Evolutionary conservation across 495 filamentous ascomycete species (phyloP).

Genomic region (Niebla homalea): DNA sequence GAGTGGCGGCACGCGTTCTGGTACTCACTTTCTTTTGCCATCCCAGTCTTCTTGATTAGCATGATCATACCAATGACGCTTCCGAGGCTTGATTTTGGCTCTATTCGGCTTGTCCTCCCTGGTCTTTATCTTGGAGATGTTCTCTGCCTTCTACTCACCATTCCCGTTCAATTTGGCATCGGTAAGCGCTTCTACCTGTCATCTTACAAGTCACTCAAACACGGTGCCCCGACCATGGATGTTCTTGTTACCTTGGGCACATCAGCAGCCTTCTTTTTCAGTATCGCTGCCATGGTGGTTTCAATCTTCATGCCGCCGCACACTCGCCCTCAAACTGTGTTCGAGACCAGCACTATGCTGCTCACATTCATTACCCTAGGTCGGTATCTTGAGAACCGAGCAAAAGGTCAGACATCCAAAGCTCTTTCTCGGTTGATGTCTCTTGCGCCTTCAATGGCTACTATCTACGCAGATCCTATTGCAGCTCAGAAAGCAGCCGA

Average conservation of each 20-base stretch:
- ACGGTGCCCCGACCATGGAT: slow-evolving; percentile 92
- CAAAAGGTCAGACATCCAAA: slow-evolving; percentile 93
- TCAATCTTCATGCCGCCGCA: slow-evolving; percentile 59
- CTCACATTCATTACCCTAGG: slow-evolving; percentile 93
- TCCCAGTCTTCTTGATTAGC: slow-evolving; percentile 84
- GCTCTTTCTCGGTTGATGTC: slow-evolving; percentile 94
- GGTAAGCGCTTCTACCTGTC: slow-evolving; percentile 84
- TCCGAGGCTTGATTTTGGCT: slow-evolving; percentile 59
- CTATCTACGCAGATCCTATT: slow-evolving; percentile 94
- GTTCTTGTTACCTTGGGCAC: slow-evolving; percentile 90
- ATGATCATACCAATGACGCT: slow-evolving; percentile 81
- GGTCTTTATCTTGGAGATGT: slow-evolving; percentile 84
- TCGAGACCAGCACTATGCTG: slow-evolving; percentile 97
- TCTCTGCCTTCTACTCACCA: slow-evolving; percentile 66
- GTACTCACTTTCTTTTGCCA: slow-evolving; percentile 61
- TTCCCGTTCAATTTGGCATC: slow-evolving; percentile 93
- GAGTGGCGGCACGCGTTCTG: slow-evolving; percentile 78
- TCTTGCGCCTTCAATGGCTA: slow-evolving; percentile 88
- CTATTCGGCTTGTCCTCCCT: slow-evolving; percentile 42
- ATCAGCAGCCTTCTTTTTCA: slow-evolving; percentile 97
- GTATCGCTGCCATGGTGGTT: slow-evolving; percentile 73
- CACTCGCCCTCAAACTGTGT: slow-evolving; percentile 68
- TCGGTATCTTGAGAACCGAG: slow-evolving; percentile 83
- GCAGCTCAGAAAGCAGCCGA: slow-evolving; percentile 83
- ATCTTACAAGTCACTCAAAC: slow-evolving; percentile 80